Percentiles rank a stretch among this genome's conserved stretches.
These are phyloP conservation scores for Coemansia sp. DNA, from an alignment of 192 early-diverging fungal species.

Conservation along the genomic window DNA sequence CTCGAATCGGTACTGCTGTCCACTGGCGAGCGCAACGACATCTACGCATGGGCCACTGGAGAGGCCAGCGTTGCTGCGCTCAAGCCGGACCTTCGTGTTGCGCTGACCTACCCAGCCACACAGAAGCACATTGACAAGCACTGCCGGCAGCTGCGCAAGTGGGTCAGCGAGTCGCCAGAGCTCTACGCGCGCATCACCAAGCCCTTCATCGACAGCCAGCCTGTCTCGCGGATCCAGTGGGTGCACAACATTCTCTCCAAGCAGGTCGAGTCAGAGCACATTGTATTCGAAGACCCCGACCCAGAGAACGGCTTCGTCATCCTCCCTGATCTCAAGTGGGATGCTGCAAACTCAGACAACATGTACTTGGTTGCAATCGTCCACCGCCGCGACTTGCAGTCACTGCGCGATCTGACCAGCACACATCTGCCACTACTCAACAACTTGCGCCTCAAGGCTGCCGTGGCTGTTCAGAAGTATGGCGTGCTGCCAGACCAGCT, in stretches of 20 bases:
- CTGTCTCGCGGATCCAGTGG: constrained; percentile 69
- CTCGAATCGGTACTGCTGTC: constrained; percentile 19
- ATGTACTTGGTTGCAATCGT: constrained; percentile 73
- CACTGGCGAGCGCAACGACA: constrained; percentile 63
- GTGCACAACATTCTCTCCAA: constrained; percentile 77
- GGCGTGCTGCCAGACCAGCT: constrained; percentile 63
- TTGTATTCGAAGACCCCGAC: constrained; percentile 65
- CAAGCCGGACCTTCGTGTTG: constrained; percentile 62
- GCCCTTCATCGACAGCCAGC: constrained; percentile 67
- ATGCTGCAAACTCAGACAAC: constrained; percentile 59
- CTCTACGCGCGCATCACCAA: constrained; percentile 59
- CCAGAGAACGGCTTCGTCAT: constrained; percentile 71
- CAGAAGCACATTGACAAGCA: constrained; percentile 76
- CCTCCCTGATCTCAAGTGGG: constrained; percentile 85
- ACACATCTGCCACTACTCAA: constrained; percentile 67
- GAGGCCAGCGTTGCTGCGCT: constrained; percentile 26
- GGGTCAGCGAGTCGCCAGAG: constrained; percentile 68
- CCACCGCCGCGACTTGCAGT: constrained; percentile 59
- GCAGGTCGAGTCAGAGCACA: constrained; percentile 64
- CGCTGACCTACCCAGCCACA: constrained; percentile 67
- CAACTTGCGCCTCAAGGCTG: constrained; percentile 61
- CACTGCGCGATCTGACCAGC: constrained; percentile 64
- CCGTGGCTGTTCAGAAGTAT: constrained; percentile 46
- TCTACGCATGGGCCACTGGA: constrained; percentile 70
- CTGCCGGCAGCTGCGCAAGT: constrained; percentile 60